phyloP scores from a whole-genome alignment of 1,284 basidiomycete genomes.

The Ganoderma lingzhi region DNA sequence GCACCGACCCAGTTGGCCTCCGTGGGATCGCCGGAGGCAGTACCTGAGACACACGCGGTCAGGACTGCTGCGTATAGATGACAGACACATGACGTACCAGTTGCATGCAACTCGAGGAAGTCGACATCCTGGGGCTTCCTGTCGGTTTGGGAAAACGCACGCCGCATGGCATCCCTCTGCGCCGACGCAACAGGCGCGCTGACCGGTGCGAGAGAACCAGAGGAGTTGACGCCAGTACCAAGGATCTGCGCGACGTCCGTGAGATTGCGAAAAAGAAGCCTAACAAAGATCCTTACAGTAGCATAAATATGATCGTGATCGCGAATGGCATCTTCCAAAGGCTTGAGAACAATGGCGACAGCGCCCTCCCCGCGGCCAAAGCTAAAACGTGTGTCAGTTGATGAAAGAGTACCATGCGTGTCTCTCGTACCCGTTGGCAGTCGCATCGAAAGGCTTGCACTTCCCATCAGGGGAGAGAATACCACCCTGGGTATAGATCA shows the following conservation, averaged over 20 bases:
- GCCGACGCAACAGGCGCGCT: slow-evolving; percentile 48
- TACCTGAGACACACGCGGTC: slow-evolving; percentile 37
- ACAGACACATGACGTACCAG: slow-evolving; percentile 40
- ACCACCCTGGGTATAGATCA: slow-evolving; percentile 44
- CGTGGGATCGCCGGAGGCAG: slow-evolving; percentile 55
- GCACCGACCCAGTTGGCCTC: slow-evolving; percentile 58
- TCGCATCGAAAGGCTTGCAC: slow-evolving; percentile 58
- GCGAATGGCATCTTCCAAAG: slow-evolving; percentile 35
- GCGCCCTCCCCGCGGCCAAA: slow-evolving; percentile 40
- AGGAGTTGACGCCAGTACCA: slow-evolving; percentile 48
- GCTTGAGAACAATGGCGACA: slow-evolving; percentile 41
- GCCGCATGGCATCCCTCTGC: slow-evolving; percentile 44
- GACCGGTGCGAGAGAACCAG: slow-evolving; percentile 46
- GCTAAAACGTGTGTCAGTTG: slow-evolving; percentile 17
- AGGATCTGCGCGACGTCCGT: slow-evolving; percentile 41
- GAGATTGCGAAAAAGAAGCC: neutral
- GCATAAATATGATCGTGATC: slow-evolving; percentile 42
- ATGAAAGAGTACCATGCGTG: neutral
- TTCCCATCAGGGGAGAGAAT: slow-evolving; percentile 54
- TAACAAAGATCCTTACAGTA: slow-evolving; percentile 26
- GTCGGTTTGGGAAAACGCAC: slow-evolving; percentile 40
- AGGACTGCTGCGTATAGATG: neutral
- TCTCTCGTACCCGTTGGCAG: slow-evolving; percentile 50
- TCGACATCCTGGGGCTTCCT: slow-evolving; percentile 49
- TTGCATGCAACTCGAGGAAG: slow-evolving; percentile 57